Conservation (phyloP, 2,329 filamentous ascomycete species). For the Ustilaginoidea virens region DNA sequence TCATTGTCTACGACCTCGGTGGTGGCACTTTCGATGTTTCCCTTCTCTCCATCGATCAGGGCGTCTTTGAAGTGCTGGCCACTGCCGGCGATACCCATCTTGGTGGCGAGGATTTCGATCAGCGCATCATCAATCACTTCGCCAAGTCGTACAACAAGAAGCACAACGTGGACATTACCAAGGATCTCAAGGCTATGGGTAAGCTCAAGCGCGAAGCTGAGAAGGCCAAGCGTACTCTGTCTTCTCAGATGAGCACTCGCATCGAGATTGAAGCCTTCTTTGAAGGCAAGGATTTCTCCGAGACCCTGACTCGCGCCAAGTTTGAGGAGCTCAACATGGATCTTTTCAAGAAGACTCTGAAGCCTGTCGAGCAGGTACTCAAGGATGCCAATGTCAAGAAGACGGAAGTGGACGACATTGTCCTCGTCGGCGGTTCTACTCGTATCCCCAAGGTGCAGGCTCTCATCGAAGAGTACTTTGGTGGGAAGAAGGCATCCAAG, state of each 20-base stretch:
- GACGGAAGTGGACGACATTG: conserved; percentile 86
- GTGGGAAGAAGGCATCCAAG: conserved; percentile 94
- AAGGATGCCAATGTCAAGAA: conserved; percentile 98
- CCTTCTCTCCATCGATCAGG: conserved; percentile 78
- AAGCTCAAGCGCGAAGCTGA: conserved; percentile 99
- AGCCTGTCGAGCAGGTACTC: conserved; percentile 96
- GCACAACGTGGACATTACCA: conserved; percentile 79
- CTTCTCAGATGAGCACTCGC: conserved; percentile 81
- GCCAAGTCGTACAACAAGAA: conserved; percentile 99
- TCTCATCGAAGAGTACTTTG: conserved; percentile 92
- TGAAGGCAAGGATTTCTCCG: conserved; percentile 93
- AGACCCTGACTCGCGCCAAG: conserved; percentile 96
- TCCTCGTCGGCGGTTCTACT: conserved; percentile 94
- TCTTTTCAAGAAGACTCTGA: conserved; percentile 97
- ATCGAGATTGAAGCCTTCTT: conserved; percentile 97
- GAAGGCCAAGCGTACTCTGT: conserved; percentile 97
- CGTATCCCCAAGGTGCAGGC: conserved; percentile 97
- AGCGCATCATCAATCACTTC: conserved; percentile 92
- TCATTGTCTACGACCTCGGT: conserved; percentile 87
- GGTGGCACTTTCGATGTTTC: conserved; percentile 93
- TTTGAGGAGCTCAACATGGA: conserved; percentile 99
- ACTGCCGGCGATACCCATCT: conserved; percentile 95
- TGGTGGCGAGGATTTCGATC: conserved; percentile 97
- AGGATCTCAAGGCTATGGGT: conserved; percentile 95
- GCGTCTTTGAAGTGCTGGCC: conserved; percentile 87